Conservation (phyloP, 305 asterid species). For the Solanum aculeatissimum region DNA sequence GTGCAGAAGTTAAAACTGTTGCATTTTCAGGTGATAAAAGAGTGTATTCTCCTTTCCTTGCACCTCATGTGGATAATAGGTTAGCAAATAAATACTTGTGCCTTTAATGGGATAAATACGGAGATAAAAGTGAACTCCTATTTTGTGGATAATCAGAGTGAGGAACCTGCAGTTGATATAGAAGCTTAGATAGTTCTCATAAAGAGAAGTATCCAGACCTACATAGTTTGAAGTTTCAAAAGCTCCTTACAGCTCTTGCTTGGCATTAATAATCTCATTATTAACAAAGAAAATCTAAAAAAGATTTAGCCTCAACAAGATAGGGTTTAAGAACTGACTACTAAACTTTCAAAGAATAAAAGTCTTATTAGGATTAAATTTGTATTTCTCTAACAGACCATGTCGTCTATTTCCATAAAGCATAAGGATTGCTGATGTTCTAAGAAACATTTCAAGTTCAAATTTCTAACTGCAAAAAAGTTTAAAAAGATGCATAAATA, state of each 20-base stretch:
- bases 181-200: neutral
- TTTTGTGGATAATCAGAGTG: neutral
- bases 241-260: neutral
- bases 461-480: neutral
- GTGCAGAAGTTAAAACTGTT: neutral
- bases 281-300: neutral
- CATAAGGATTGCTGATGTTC: neutral
- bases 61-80: neutral
- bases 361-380: neutral
- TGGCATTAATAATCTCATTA: neutral
- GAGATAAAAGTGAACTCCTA: neutral
- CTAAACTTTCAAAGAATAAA: neutral
- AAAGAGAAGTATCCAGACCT: neutral
- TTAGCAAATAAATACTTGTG: neutral
- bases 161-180: neutral
- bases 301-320: neutral
- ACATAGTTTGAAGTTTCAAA: neutral
- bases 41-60: neutral
- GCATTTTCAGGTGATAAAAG: neutral
- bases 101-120: neutral
- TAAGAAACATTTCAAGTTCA: neutral
- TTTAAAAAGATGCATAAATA: neutral
- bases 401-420: neutral
- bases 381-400: neutral
- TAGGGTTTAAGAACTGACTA: neutral